Base-by-base conservation (phyloP, 345 rosid species). In the Gossypium australe region DNA sequence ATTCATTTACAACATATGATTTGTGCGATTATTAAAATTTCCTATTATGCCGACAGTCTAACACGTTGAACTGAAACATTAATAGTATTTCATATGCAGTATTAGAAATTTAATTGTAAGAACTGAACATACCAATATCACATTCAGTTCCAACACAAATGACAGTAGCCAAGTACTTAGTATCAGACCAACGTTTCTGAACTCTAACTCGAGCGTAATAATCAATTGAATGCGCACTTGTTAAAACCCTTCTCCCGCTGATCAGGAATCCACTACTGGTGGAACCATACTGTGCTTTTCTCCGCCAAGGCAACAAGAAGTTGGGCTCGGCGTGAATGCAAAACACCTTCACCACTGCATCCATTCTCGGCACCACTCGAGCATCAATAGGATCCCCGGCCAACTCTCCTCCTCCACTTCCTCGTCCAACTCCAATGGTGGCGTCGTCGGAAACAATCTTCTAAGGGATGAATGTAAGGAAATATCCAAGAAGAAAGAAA, bases 221-320 rank as follows among this genome's bases (percentile, higher is more conserved):
- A 83, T 89, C 92, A 20, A 89, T 89, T 1, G 94, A 89, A 79
- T 89, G 94, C 0, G 92, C 94, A 80, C 86, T 89, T 4, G 94
- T 89, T 71, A 89, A 72, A 2, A 89, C 85, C 63, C 92, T 85
- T 81, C 77, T 81, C 38, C 87, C 86, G 3, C 84, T 84, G 13
- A 89, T 51, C 25, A 87, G 78, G 78, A 89, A 89, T 18, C 92
- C 92, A 48, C 91, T 87, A 55, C 90, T 89, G 73, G 87, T 87
- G 13, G 92, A 83, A 71, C 90, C 87, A 49, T 81, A 87, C 84
- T 89, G 92, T 76, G 88, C 78, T 80, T 89, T 87, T 65, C 90
- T 75, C 81, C 87, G 94, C 91, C 92, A 89, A 2, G 91, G 86
- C 41, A 86, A 84, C 47, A 91, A 89, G 78, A 87, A 89, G 79